Conservation (phyloP, 805 yeast genomes). For the Kazachstania psychrophila region DNA sequence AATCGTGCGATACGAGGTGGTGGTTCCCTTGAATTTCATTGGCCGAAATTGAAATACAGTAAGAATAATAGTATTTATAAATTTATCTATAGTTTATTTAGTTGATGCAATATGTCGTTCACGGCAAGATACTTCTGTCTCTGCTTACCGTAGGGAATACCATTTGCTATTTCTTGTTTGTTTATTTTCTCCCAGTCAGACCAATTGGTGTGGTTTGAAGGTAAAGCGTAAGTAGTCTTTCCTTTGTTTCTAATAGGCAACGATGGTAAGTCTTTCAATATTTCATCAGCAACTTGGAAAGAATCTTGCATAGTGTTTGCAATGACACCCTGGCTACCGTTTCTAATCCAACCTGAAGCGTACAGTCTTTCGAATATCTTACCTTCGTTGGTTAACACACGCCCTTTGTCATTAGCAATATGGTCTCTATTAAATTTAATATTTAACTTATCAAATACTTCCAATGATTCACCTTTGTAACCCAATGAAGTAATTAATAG, state of each 20-base stretch:
- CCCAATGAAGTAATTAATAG: slow-evolving; percentile 77
- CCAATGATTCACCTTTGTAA: slow-evolving; percentile 57
- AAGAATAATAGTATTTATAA: background rate
- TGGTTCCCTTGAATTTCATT: background rate
- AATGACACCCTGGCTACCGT: slow-evolving; percentile 83
- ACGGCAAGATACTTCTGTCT: slow-evolving; percentile 6
- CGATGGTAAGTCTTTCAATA: slow-evolving; percentile 46
- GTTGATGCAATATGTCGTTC: background rate
- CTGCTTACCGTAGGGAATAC: slow-evolving; percentile 5
- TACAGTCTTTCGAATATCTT: slow-evolving; percentile 44
- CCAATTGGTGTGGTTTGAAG: slow-evolving; percentile 12
- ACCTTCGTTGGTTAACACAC: slow-evolving; percentile 28
- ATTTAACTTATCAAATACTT: slow-evolving; percentile 45
- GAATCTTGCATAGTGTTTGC: slow-evolving; percentile 85
- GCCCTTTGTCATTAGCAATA: slow-evolving; percentile 39
- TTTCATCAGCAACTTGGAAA: slow-evolving; percentile 57
- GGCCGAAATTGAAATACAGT: background rate
- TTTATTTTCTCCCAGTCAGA: slow-evolving; percentile 24
- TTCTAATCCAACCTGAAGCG: slow-evolving; percentile 84
- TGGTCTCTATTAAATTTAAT: slow-evolving; percentile 45
- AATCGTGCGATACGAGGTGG: background rate
- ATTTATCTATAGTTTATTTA: background rate
- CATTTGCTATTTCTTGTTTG: slow-evolving; percentile 15
- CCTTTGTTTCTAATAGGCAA: background rate
- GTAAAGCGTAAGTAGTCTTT: no score